phyloP scores from a whole-genome alignment of 306 rosid genomes.

The Cyamopsis tetragonoloba region DNA sequence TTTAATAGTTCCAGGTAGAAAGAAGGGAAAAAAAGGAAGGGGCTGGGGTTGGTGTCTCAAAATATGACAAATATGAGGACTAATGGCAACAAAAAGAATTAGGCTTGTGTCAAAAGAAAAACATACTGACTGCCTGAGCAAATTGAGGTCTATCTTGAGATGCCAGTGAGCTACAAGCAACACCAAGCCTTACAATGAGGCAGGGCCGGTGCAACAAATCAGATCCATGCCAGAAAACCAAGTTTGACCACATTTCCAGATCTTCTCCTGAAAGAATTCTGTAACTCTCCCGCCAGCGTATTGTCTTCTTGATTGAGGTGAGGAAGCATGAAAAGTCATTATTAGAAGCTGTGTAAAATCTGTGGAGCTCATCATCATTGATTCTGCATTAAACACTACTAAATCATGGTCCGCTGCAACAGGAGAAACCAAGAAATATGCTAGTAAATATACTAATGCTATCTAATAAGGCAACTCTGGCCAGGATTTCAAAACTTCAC shows the following conservation, averaged over 20 bases:
- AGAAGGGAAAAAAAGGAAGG: not conserved
- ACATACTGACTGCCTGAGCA: slow-evolving; percentile 80
- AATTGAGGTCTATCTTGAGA: slow-evolving; percentile 65
- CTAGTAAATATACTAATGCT: slow-evolving; percentile 41
- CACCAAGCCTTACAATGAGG: slow-evolving; percentile 79
- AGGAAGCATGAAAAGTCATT: slow-evolving; percentile 62
- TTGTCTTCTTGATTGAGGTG: slow-evolving; percentile 74
- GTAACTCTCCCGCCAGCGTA: slow-evolving; percentile 73
- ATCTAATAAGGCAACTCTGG: slow-evolving; percentile 24
- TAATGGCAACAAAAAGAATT: slow-evolving; percentile 6
- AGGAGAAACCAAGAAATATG: slow-evolving; percentile 45
- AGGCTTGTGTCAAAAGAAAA: slow-evolving; percentile 20
- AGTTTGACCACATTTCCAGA: slow-evolving; percentile 75
- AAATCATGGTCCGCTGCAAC: slow-evolving; percentile 61
- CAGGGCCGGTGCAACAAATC: slow-evolving; percentile 70
- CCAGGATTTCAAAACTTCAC: slow-evolving; percentile 28
- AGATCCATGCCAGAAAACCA: slow-evolving; percentile 83
- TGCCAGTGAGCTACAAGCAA: slow-evolving; percentile 56
- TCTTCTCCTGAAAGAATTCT: slow-evolving; percentile 64
- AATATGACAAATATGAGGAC: slow-evolving; percentile 8
- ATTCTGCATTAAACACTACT: slow-evolving; percentile 78
- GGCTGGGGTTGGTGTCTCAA: not conserved
- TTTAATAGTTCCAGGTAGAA: not conserved
- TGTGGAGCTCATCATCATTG: slow-evolving; percentile 67
- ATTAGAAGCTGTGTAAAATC: slow-evolving; percentile 66